phyloP scores from a whole-genome alignment of 2,329 filamentous ascomycete species.

The Scedosporium dehoogii region DNA sequence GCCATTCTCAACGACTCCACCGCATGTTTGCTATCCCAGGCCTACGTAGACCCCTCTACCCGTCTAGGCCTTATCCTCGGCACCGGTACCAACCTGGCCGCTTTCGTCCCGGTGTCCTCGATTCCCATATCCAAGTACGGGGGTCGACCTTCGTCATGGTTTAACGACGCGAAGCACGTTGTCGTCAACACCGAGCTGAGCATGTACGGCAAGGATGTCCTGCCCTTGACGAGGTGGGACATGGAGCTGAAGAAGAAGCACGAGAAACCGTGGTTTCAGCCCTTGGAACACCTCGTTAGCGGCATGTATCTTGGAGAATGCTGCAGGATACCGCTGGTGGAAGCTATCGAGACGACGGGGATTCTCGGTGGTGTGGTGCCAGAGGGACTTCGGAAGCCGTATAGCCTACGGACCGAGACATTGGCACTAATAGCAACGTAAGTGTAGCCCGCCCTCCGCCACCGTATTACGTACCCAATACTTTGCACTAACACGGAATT shows the following conservation, averaged over 20 bases:
- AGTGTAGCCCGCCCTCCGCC: conserved; percentile 15
- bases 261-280: conserved; percentile 49
- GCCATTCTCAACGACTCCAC: conserved; percentile 60
- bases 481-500: conserved; percentile 12
- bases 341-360: conserved; percentile 45
- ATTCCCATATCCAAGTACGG: conserved; percentile 49
- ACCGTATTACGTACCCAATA: neutral
- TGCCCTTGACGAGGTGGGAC: conserved; percentile 55
- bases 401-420: conserved; percentile 51
- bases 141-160: conserved; percentile 43
- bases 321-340: conserved; percentile 45
- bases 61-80: conserved; percentile 57
- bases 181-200: conserved; percentile 59
- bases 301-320: conserved; percentile 61
- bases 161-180: conserved; percentile 48
- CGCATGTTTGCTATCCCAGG: conserved; percentile 55
- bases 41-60: conserved; percentile 48
- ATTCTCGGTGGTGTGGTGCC: conserved; percentile 49
- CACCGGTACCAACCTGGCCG: conserved; percentile 57
- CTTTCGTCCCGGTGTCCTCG: conserved; percentile 49
- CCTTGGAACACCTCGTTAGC: conserved; percentile 51
- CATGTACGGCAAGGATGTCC: conserved; percentile 52
- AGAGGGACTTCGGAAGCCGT: conserved; percentile 37
- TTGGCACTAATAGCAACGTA: conserved; percentile 49
- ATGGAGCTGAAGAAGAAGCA: conserved; percentile 39